Conservation (phyloP, 371 early-diverging fungal genomes). For the Mortierella sp. region DNA sequence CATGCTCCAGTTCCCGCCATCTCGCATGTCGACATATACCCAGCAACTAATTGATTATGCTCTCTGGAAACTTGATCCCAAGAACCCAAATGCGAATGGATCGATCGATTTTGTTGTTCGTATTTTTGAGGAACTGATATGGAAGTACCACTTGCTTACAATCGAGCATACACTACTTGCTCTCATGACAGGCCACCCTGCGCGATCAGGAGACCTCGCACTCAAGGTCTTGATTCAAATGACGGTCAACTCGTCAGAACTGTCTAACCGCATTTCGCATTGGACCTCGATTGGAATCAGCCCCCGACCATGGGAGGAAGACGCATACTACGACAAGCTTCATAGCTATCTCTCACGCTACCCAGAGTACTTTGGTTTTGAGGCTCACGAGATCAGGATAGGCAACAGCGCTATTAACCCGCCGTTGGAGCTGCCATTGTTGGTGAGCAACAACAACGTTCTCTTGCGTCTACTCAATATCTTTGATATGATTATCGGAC, state of each 20-base stretch:
- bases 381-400: slow-evolving; percentile 66
- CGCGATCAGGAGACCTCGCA: slow-evolving; percentile 59
- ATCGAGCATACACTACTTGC: slow-evolving; percentile 83
- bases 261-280: slow-evolving; percentile 69
- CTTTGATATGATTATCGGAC: slow-evolving; percentile 75
- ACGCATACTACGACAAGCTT: slow-evolving; percentile 75
- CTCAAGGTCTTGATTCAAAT: slow-evolving; percentile 69
- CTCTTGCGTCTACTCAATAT: slow-evolving; percentile 76
- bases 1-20: slow-evolving; percentile 74
- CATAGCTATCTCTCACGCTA: slow-evolving; percentile 71
- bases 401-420: slow-evolving; percentile 59
- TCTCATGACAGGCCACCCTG: slow-evolving; percentile 73
- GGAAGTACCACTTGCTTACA: slow-evolving; percentile 77
- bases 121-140: slow-evolving; percentile 76
- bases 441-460: slow-evolving; percentile 78
- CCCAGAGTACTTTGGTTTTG: slow-evolving; percentile 84
- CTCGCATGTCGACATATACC: slow-evolving; percentile 77
- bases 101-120: slow-evolving; percentile 57
- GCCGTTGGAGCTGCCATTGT: slow-evolving; percentile 70
- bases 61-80: slow-evolving; percentile 61
- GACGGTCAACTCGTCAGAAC: slow-evolving; percentile 72
- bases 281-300: slow-evolving; percentile 77
- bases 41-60: slow-evolving; percentile 77
- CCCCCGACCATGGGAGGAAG: slow-evolving; percentile 81
- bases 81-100: slow-evolving; percentile 38